Conservation (phyloP, 1,284 basidiomycete genomes). For the Moesziomyces globuligerus region DNA sequence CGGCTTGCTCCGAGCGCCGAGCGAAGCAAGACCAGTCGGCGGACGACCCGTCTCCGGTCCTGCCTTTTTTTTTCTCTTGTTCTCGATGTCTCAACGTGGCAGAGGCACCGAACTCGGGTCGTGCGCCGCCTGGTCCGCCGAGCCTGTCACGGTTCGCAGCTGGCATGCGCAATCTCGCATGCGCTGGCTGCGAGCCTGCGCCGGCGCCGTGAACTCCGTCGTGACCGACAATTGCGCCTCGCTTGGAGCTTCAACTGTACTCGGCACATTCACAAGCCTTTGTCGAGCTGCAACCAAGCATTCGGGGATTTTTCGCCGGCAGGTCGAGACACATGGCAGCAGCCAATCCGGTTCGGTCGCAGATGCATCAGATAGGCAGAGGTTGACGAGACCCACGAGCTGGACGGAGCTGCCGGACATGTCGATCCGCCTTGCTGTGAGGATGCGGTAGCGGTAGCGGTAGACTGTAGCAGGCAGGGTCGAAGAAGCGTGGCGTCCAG, state of each 20-base stretch:
- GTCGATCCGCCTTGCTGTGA: neutral
- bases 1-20: conserved; percentile 18
- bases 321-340: conserved; percentile 1
- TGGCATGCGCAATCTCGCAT: too few species aligned
- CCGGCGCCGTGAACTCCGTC: conserved; percentile 31
- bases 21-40: conserved; percentile 5
- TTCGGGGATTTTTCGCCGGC: conserved; percentile 14
- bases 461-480: too few species aligned
- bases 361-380: neutral
- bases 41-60: neutral
- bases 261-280: neutral
- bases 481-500: too few species aligned
- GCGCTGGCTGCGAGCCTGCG: conserved; percentile 4
- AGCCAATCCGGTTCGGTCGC: too few species aligned
- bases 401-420: conserved; percentile 9
- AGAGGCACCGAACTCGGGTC: too few species aligned
- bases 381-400: neutral
- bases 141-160: too few species aligned
- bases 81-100: too few species aligned
- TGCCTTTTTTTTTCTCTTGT: too few species aligned
- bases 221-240: conserved; percentile 16
- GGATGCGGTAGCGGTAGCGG: too few species aligned
- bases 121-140: too few species aligned
- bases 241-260: neutral
- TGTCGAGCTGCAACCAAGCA: neutral